Conservation (phyloP, 495 filamentous ascomycete genomes). For the Lasiosphaeria hispida region DNA sequence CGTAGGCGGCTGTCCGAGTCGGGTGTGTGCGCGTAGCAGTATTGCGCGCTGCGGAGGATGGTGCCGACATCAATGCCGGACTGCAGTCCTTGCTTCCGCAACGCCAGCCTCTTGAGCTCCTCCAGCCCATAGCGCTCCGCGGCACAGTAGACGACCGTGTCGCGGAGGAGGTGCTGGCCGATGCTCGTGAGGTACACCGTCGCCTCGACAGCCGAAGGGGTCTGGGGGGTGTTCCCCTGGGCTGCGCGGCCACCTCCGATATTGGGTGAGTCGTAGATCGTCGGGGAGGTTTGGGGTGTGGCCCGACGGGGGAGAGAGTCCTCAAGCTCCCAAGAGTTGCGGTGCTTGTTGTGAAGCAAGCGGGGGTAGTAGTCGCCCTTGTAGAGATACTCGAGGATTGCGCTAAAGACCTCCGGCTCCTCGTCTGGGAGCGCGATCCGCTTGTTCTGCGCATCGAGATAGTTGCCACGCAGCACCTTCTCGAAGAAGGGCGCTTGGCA, state of each 20-base stretch:
- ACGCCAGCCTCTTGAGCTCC: constrained; percentile 80
- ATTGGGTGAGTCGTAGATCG: constrained; percentile 36
- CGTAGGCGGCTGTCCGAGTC: constrained; percentile 85
- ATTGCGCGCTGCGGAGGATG: constrained; percentile 85
- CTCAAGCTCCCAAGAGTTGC: constrained; percentile 72
- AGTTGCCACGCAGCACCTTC: constrained; percentile 57
- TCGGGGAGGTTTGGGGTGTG: constrained; percentile 34
- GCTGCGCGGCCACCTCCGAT: constrained; percentile 54
- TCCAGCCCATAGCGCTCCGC: constrained; percentile 83
- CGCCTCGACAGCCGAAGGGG: constrained; percentile 60
- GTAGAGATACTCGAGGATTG: constrained; percentile 89
- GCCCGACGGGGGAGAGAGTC: constrained; percentile 43
- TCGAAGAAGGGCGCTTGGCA: constrained; percentile 79
- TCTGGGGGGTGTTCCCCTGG: constrained; percentile 23
- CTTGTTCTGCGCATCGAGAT: constrained; percentile 60
- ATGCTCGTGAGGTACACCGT: constrained; percentile 67
- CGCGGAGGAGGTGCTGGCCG: constrained; percentile 71
- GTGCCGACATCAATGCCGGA: constrained; percentile 78
- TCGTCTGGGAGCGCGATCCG: constrained; percentile 79
- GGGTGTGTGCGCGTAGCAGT: constrained; percentile 90
- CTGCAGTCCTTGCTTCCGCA: constrained; percentile 91
- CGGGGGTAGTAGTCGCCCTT: constrained; percentile 90
- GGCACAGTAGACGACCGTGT: constrained; percentile 89
- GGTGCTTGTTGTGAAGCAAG: constrained; percentile 65
- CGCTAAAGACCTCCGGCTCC: constrained; percentile 85